Conservation (phyloP, 495 filamentous ascomycete species). For the Xylaria venustula region DNA sequence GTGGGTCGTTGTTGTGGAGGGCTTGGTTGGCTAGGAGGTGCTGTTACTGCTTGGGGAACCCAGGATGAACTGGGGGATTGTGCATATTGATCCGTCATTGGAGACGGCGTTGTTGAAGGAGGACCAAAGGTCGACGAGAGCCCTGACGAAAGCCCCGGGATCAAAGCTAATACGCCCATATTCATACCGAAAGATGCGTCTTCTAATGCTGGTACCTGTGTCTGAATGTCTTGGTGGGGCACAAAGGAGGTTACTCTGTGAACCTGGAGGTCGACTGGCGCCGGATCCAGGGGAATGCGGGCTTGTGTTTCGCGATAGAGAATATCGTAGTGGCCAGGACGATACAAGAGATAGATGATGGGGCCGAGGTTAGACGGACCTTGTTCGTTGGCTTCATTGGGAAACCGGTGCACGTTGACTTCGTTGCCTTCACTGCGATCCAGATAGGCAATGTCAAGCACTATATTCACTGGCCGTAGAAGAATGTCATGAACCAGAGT, state of each 20-base stretch:
- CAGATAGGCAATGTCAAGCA: conserved; percentile 85
- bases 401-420: conserved; percentile 75
- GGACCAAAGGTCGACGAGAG: conserved; percentile 33
- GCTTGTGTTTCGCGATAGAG: conserved; percentile 62
- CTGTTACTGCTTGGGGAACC: conserved; percentile 32
- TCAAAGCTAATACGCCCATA: conserved; percentile 42
- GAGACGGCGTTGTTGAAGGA: conserved; percentile 27
- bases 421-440: conserved; percentile 80
- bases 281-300: conserved; percentile 36
- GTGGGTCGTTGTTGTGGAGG: conserved; percentile 32
- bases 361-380: conserved; percentile 45
- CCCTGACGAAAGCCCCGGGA: conserved; percentile 45
- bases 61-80: conserved; percentile 42
- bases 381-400: conserved; percentile 52
- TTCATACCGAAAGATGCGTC: conserved; percentile 34
- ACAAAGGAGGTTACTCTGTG: conserved; percentile 43
- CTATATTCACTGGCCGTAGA: conserved; percentile 74
- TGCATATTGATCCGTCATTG: conserved; percentile 33
- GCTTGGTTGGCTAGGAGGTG: conserved; percentile 32
- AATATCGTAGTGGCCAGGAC: conserved; percentile 89
- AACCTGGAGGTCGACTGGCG: conserved; percentile 53
- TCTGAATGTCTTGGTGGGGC: conserved; percentile 34
- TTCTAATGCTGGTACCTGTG: conserved; percentile 38
- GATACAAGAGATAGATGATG: conserved; percentile 53
- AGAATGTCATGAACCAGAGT: conserved; percentile 74